Base-by-base conservation (phyloP, 768 basidiomycete species). In the Podaxis sp. region DNA sequence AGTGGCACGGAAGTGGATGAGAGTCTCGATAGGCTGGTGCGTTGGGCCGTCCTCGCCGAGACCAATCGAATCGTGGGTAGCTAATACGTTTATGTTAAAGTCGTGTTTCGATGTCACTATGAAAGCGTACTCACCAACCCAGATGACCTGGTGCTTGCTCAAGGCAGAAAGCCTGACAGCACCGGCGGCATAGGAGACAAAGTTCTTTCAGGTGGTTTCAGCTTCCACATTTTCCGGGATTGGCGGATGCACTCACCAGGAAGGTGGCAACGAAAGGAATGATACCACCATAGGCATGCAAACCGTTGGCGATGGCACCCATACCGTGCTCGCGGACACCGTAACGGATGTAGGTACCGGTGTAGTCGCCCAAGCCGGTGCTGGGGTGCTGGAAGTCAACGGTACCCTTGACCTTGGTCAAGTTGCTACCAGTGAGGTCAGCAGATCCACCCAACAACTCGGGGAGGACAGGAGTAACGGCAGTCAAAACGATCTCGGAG, bases 281-380 rank as follows among this genome's bases (percentile, higher is more conserved):
- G 71, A 96, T 87, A 69, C 87, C 93, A 64, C 95, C 95, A 76
- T 97, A 98, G 2, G 95, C 95, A 65, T 81, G 75, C 65, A 96
- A 74, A 73, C 95, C 95, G 74, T 97, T 97, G 67, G 89, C 93
- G 70, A 98, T 95, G 59, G 95, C 96, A 69, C 90, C 92, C 95
- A 97, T 98, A 68, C 82, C 96, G 76, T 98, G 96, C 76, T 98
- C 96, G 76, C 96, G 92, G 62, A 98, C 95, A 85, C 96, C 96
- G 79, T 91, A 98, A 60, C 95, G 91, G 74, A 98, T 87, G 75
- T 98, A 97, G 52, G 88, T 90, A 57, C 96, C 96, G 61, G 86
- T 77, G 76, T 95, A 96, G 63, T 74, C 82, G 63, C 96, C 96
- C 49, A 96, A 82, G 36, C 87, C 87, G 20, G 93, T 95, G 78